Percentiles rank a stretch among this genome's conserved stretches.
Conservation (phyloP, 208 protist species). For the Plasmodiophora brassicae region DNA sequence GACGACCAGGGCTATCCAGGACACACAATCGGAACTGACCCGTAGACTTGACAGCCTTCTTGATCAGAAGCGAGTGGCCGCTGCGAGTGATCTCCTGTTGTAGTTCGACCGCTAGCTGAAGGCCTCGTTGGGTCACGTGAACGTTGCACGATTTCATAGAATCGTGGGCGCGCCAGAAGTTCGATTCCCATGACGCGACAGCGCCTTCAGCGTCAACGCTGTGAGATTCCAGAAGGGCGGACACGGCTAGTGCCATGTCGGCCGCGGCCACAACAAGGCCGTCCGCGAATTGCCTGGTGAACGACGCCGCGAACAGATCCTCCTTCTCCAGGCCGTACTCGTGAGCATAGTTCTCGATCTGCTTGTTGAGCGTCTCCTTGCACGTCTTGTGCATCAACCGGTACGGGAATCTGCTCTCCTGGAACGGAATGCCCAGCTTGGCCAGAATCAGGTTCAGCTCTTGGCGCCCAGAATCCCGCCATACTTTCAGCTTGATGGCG, state of each 20-base stretch:
- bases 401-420: not conserved
- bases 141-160: not conserved
- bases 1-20: not conserved
- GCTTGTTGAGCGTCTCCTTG: constrained; percentile 17
- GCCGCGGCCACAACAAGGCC: not conserved
- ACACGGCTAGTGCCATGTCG: constrained; percentile 5
- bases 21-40: constrained; percentile 9
- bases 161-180: constrained; percentile 34
- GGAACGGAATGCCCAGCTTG: constrained; percentile 35
- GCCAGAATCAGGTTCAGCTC: constrained; percentile 27
- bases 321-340: not conserved
- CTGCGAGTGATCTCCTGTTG: not conserved
- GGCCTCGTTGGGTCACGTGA: not conserved
- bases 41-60: not conserved
- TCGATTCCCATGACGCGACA: not conserved
- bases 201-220: not conserved
- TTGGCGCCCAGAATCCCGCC: not conserved
- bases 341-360: not conserved
- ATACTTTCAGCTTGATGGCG: constrained; percentile 16
- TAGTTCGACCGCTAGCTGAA: constrained; percentile 1
- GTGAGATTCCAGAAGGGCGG: not conserved
- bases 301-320: constrained; percentile 9
- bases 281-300: not conserved
- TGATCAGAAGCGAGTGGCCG: not conserved
- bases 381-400: not conserved